These are phyloP conservation scores for Hymenoscyphus fraxineus DNA, from an alignment of 2,329 filamentous ascomycete species.

Conservation along the genomic window DNA sequence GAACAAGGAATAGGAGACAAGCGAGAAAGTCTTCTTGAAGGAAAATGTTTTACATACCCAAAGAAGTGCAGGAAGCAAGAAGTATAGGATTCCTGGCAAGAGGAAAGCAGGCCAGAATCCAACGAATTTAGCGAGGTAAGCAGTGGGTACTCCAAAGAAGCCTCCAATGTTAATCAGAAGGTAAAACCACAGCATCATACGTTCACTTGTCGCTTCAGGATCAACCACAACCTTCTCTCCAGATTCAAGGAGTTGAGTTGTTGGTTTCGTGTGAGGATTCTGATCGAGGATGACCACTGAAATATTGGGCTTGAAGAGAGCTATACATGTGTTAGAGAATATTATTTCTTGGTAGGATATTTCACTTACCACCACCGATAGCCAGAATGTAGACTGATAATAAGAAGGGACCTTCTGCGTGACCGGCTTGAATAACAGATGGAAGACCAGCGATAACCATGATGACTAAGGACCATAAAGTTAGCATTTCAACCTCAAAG, in stretches of 20 bases:
- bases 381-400: conserved; percentile 29
- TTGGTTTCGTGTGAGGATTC: conserved; percentile 40
- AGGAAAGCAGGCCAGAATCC: conserved; percentile 48
- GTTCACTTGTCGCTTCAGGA: conserved; percentile 52
- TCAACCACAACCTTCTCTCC: conserved; percentile 60
- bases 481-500: neutral
- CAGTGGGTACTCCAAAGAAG: conserved; percentile 41
- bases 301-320: conserved; percentile 70
- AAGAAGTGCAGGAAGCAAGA: conserved; percentile 52
- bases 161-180: conserved; percentile 66
- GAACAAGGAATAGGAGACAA: neutral
- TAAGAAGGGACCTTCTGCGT: conserved; percentile 51
- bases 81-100: conserved; percentile 56
- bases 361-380: conserved; percentile 36
- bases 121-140: conserved; percentile 44
- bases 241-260: conserved; percentile 44
- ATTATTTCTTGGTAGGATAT: conserved; percentile 49
- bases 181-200: conserved; percentile 53
- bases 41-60: conserved; percentile 20
- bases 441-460: conserved; percentile 61
- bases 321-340: conserved; percentile 54
- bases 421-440: conserved; percentile 55
- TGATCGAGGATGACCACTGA: conserved; percentile 60
- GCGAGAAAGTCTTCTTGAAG: neutral
- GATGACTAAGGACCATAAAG: conserved; percentile 39